phyloP scores from a whole-genome alignment of 192 early-diverging fungal genomes.

The Geranomyces michiganensis region DNA sequence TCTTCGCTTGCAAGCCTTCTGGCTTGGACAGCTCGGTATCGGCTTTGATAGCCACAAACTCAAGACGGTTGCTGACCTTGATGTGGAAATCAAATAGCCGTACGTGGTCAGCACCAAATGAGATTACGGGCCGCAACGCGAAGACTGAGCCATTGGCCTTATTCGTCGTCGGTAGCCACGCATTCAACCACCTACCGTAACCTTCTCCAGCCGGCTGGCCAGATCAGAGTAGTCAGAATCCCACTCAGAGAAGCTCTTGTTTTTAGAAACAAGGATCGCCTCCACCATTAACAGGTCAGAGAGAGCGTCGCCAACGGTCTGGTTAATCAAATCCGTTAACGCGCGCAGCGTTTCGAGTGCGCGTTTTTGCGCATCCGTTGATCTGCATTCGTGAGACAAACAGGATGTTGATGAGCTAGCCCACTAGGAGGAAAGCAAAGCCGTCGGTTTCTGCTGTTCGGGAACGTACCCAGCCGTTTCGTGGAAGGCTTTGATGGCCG shows the following conservation, averaged over 20 bases:
- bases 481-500: constrained; percentile 76
- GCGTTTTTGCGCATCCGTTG: constrained; percentile 72
- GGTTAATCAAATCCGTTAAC: constrained; percentile 95
- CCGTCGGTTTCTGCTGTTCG: not conserved
- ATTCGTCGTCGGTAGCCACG: no score
- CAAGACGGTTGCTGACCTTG: constrained; percentile 70
- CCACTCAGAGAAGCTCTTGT: constrained; percentile 85
- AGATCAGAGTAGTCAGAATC: constrained; percentile 92
- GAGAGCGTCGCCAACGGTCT: constrained; percentile 97
- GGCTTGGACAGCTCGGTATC: constrained; percentile 91
- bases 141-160: no score
- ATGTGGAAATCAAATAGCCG: not conserved
- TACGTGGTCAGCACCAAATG: no score
- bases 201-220: constrained; percentile 94
- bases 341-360: constrained; percentile 80
- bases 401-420: not conserved
- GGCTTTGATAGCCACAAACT: constrained; percentile 96
- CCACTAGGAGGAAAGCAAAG: not conserved
- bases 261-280: constrained; percentile 81
- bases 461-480: constrained; percentile 57
- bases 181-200: constrained; percentile 65
- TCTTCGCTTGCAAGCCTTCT: constrained; percentile 80
- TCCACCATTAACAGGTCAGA: constrained; percentile 95
- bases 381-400: constrained; percentile 35
- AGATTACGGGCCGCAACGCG: no score